phyloP scores from a whole-genome alignment of 768 basidiomycete species.

The Phylloporus sp. region DNA sequence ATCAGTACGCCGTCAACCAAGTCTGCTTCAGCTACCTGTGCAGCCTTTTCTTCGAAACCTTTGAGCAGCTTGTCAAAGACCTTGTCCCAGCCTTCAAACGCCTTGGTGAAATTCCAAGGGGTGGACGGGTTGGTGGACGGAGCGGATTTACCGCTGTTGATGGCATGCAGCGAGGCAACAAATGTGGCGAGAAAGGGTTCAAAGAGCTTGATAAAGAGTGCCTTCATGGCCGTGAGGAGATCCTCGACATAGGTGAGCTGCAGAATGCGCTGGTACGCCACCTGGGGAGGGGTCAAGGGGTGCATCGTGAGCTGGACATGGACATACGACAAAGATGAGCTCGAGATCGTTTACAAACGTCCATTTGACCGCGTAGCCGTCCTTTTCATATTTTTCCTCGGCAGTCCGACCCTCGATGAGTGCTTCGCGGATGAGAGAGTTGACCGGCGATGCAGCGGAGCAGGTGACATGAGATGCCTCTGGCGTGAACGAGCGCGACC shows the following conservation, averaged over 20 bases:
- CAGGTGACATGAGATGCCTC: constrained; percentile 66
- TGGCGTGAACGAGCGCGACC: constrained; percentile 94
- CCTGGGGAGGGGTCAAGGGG: constrained; percentile 42
- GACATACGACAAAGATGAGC: constrained; percentile 89
- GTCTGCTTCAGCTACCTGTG: constrained; percentile 45
- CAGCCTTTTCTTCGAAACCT: constrained; percentile 71
- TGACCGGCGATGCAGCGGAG: constrained; percentile 77
- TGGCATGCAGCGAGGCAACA: constrained; percentile 74
- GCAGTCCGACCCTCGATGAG: constrained; percentile 85
- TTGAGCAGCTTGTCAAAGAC: constrained; percentile 74
- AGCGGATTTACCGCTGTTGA: constrained; percentile 42
- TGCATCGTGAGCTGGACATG: background rate
- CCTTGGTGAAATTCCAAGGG: constrained; percentile 66
- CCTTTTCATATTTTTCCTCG: constrained; percentile 86
- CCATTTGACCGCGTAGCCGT: constrained; percentile 94
- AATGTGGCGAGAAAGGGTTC: constrained; percentile 81
- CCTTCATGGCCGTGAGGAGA: constrained; percentile 73
- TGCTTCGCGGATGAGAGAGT: constrained; percentile 84
- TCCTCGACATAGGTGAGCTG: constrained; percentile 93
- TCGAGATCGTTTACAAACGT: constrained; percentile 93
- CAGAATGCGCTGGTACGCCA: constrained; percentile 94
- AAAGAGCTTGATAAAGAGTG: constrained; percentile 83
- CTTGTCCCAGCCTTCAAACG: constrained; percentile 77
- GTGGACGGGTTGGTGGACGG: constrained; percentile 34
- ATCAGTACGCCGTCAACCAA: background rate